phyloP scores from a whole-genome alignment of 148 eudicot genomes.

The Nepenthes gracilis region DNA sequence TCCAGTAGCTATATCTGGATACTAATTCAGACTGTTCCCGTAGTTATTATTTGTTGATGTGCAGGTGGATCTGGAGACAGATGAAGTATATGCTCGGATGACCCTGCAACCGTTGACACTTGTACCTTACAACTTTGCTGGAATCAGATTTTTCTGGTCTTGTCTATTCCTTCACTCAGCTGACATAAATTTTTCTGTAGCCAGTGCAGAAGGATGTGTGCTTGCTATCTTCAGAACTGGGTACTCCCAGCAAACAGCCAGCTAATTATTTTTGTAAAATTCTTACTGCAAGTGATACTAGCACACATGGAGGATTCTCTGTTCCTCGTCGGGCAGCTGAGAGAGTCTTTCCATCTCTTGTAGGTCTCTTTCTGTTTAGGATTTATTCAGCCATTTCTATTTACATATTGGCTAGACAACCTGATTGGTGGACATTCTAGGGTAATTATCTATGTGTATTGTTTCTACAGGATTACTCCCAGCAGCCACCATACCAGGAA shows the following conservation, averaged over 20 bases:
- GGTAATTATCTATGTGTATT: background rate
- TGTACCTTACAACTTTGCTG: slow-evolving; percentile 18
- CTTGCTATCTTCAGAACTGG: slow-evolving; percentile 50
- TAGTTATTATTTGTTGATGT: slow-evolving; percentile 4
- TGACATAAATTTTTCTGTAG: slow-evolving; percentile 10
- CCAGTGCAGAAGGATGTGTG: slow-evolving; percentile 63
- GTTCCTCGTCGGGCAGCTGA: slow-evolving; percentile 83
- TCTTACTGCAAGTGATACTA: slow-evolving; percentile 70
- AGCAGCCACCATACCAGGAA: slow-evolving; percentile 65
- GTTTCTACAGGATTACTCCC: slow-evolving; percentile 45
- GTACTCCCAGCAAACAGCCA: slow-evolving; percentile 56
- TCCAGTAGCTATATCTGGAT: background rate
- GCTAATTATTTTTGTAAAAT: slow-evolving; percentile 68
- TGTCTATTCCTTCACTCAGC: background rate
- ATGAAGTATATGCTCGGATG: slow-evolving; percentile 49
- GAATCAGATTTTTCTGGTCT: background rate
- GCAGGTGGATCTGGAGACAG: slow-evolving; percentile 43
- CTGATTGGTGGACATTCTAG: background rate
- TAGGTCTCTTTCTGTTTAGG: slow-evolving; percentile 12
- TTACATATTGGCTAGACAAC: background rate
- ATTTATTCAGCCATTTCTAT: background rate
- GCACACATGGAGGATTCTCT: slow-evolving; percentile 77
- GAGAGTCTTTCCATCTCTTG: slow-evolving; percentile 71
- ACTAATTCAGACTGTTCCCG: background rate
- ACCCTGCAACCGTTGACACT: slow-evolving; percentile 59